phyloP scores from a whole-genome alignment of 2,329 filamentous ascomycete species.

The Teratosphaeria zuluensis region DNA sequence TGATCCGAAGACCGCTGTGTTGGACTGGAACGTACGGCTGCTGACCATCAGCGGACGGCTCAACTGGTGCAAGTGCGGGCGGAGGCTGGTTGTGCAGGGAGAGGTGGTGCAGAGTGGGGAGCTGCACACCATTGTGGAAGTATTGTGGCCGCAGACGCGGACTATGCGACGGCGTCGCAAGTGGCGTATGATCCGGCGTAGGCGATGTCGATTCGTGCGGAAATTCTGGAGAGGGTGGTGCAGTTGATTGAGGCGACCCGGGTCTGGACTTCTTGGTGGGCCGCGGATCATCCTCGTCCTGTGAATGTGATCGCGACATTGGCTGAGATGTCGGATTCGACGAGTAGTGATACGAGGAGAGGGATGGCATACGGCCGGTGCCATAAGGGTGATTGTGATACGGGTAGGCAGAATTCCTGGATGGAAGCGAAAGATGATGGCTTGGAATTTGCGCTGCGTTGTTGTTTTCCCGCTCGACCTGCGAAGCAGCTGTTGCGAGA shows the following conservation, averaged over 20 bases:
- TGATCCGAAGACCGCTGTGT: constrained; percentile 65
- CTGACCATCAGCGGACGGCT: constrained; percentile 52
- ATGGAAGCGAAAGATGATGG: constrained; percentile 25
- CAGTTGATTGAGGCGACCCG: constrained; percentile 89
- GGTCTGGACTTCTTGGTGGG: constrained; percentile 82
- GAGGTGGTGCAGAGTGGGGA: constrained; percentile 74
- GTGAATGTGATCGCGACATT: constrained; percentile 82
- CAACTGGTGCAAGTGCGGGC: constrained; percentile 62
- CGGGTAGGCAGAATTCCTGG: constrained; percentile 25
- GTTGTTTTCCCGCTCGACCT: constrained; percentile 53
- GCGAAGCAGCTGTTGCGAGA: constrained; percentile 58
- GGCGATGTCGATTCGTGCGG: constrained; percentile 92
- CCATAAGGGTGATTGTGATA: constrained; percentile 42
- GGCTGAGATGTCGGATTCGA: constrained; percentile 49
- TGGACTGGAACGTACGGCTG: constrained; percentile 48
- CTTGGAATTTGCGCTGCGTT: constrained; percentile 31
- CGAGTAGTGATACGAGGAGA: constrained; percentile 63
- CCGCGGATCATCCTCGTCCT: constrained; percentile 71
- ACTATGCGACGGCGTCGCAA: constrained; percentile 90
- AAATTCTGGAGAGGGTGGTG: constrained; percentile 90
- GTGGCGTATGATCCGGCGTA: constrained; percentile 95
- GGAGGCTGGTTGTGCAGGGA: constrained; percentile 48
- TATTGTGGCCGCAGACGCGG: constrained; percentile 75
- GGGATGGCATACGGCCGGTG: constrained; percentile 59
- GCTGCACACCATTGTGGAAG: constrained; percentile 59